Evolutionary conservation across 129 eudicot genomes (phyloP).

Genomic region (Tagetes patula): DNA sequence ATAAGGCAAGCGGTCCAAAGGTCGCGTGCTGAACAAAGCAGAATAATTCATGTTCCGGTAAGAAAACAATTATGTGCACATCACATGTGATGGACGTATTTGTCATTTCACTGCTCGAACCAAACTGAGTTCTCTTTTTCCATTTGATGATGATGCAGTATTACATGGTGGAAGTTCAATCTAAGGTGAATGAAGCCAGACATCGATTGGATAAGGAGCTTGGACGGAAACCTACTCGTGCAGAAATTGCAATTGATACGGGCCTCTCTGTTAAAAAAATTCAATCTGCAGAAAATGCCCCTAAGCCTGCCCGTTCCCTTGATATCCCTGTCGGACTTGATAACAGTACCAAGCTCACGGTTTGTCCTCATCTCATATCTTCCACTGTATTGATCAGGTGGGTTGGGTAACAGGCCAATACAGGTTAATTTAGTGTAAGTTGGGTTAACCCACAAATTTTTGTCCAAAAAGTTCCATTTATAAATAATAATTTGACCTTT

Average conservation of each 20-base stretch:
- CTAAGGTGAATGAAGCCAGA: slow-evolving; percentile 77
- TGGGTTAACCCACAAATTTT: neutral
- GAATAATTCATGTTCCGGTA: slow-evolving; percentile 89
- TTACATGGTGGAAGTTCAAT: slow-evolving; percentile 85
- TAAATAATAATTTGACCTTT: too few relatives aligned
- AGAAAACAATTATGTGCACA: slow-evolving; percentile 17
- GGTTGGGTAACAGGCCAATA: neutral
- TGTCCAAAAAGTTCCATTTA: too few relatives aligned
- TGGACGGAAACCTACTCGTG: slow-evolving; percentile 65
- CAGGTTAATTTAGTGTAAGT: neutral
- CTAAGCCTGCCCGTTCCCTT: slow-evolving; percentile 84
- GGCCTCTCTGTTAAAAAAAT: slow-evolving; percentile 83
- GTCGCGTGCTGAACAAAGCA: slow-evolving; percentile 83
- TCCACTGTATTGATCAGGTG: neutral
- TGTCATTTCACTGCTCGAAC: neutral
- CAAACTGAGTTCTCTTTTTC: neutral
- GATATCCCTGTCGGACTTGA: slow-evolving; percentile 69
- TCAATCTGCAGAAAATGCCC: slow-evolving; percentile 57
- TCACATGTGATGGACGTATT: neutral
- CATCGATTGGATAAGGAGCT: slow-evolving; percentile 52
- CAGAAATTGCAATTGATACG: slow-evolving; percentile 72
- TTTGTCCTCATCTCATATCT: slow-evolving; percentile 29
- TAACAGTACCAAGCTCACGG: slow-evolving; percentile 72
- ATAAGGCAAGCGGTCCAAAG: slow-evolving; percentile 85
- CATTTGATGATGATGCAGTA: slow-evolving; percentile 40